These are phyloP conservation scores for Candida tetrigidarum DNA, from an alignment of 1,139 yeast genomes.

Conservation along the genomic window DNA sequence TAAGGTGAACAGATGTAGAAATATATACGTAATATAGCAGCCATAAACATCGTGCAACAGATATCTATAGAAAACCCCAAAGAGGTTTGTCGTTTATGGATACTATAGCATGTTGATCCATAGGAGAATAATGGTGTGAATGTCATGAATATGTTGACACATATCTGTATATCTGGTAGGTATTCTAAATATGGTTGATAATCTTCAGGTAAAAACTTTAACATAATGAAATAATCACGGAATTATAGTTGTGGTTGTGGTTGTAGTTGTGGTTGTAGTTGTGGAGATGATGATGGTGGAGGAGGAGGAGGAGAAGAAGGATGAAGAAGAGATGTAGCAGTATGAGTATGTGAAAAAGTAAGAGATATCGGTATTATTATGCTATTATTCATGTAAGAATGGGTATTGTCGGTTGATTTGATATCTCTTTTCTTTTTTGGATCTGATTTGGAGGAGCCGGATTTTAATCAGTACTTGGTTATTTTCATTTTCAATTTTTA, in stretches of 20 bases:
- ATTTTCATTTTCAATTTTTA: too few relatives aligned
- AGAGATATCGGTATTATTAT: too few relatives aligned
- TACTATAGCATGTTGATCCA: constrained; percentile 78
- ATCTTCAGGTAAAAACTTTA: constrained; percentile 26
- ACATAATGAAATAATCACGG: constrained; percentile 7
- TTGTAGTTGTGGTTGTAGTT: neutral
- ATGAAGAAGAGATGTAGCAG: too few relatives aligned
- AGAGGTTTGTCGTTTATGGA: constrained; percentile 64
- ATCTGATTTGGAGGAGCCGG: too few relatives aligned
- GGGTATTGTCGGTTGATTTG: too few relatives aligned
- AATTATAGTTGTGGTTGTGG: neutral
- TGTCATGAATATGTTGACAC: constrained; percentile 54
- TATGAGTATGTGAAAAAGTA: too few relatives aligned
- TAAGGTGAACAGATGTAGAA: constrained; percentile 82
- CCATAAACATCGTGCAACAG: constrained; percentile 87
- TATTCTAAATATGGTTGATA: constrained; percentile 36
- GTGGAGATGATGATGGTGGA: neutral
- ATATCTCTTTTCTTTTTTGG: too few relatives aligned
- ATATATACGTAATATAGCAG: constrained; percentile 72
- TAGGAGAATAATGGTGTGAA: constrained; percentile 84
- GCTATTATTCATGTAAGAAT: too few relatives aligned
- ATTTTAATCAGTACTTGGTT: too few relatives aligned
- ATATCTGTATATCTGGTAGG: constrained; percentile 48
- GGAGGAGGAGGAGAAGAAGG: too few relatives aligned
- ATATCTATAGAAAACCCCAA: constrained; percentile 86